Evolutionary conservation across 331 rosid species (phyloP), one percentile per base, ranked within the genome.

Genomic region (Arachis monticola): DNA sequence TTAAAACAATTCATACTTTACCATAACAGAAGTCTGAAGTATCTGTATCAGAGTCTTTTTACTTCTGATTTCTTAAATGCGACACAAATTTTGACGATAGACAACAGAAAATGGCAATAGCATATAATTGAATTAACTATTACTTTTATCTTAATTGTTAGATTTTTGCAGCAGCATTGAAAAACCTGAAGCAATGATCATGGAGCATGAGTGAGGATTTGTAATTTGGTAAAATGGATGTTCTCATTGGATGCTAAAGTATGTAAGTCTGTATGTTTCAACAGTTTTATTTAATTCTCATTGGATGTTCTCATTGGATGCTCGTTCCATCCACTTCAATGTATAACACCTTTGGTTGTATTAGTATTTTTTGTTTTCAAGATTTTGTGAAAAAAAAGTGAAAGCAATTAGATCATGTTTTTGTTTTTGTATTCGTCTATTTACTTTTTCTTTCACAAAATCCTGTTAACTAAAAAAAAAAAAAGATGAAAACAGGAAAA

Each of bases 91-190:
- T 66, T 67, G 38, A 12, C 40, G 22, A 51, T 74, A 52, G 53
- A 75, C 69, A 22, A 48, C 67, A 55, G 67, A 51, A 30, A 55
- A n/a, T 40, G 59, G 55, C 59, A 52, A 2, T 22, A 64, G 32
- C 31, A 50, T 56, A 11, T 51, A 64, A 53, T 27, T 63, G 17
- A 63, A 5, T 74, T 35, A 35, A 35, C 40, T 22, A 50, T 78
- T 72, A 68, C 12, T 72, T 22, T 48, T 47, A 72, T 63, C 63
- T 41, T 69, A 14, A 31, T 72, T 74, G 12, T 60, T 61, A 82
- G 90, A 82, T 86, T 61, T 87, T 89, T 46, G 83, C 88, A 2
- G 90, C 85, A 0, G 89, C 92, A 0, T 44, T 90, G 83, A 88
- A 77, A 80, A 80, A 81, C 63, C 66, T 87, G 69, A 76, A 74